Base-by-base conservation (phyloP, 495 filamentous ascomycete species). In the Penicillium egyptiacum region DNA sequence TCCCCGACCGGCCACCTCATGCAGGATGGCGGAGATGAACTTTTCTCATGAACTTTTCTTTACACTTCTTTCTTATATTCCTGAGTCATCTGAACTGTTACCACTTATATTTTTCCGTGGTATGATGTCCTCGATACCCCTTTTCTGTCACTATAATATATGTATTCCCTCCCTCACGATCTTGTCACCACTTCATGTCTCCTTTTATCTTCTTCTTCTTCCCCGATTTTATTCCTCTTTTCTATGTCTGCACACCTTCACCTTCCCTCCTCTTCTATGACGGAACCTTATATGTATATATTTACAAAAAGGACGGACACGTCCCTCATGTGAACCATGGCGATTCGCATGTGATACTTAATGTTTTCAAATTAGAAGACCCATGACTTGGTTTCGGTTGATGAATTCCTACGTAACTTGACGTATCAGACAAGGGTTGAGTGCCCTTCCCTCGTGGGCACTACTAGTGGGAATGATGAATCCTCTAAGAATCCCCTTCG, bases 211-310 rank as follows among this genome's bases (percentile, higher is more conserved):
- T 16, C 22, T 10, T 33, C 30, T 12, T 26, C 28, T 45, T 31
- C 26, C 25, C 46, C 22, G 17, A 31, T 56, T 53, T 23, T 45
- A 11, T 44, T 40, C 5, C 22, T 41, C 4, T 31, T 31, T 22
- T 8, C 26, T 19, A 42, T 28, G 16, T 52, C 50, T 22, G 17
- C 28, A 31, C 10, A 49, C 30, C 25, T 37, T 26, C 22, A 25
- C 17, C 20, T 47, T 41, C 44, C 14, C 26, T 40, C 19, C 19
- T 46, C 17, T 39, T 55, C 42, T n/a, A 63, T 54, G 53, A 57
- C 44, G 19, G 46, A 53, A 30, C 30, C 47, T 39, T 39, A 17
- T 39, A 33, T 63, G 57, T 63, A 60, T 46, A 63, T 63, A 63
- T 41, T 50, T 25, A 22, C 9, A 16, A 50, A 48, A 33, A 52